Evolutionary conservation across 495 filamentous ascomycete species (phyloP).

Genomic region (Tuber borchii): DNA sequence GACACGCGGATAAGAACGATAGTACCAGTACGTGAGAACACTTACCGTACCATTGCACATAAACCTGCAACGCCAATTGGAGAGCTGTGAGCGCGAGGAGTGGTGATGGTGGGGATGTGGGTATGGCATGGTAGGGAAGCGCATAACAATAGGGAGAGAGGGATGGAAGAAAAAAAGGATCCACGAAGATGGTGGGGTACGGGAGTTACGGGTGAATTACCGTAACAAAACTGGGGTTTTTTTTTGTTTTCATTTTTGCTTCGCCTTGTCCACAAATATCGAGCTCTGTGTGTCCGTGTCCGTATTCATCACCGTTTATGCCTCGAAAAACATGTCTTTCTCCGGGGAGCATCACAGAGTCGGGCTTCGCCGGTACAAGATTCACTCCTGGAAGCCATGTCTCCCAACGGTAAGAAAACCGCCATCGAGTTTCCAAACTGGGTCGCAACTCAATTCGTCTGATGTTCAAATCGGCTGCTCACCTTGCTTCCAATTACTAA

Average conservation of each 20-base stretch:
- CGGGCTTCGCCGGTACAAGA: neutral
- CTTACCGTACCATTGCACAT: neutral
- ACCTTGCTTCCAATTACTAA: conserved; percentile 31
- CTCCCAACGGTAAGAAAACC: neutral
- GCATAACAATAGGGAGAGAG: neutral
- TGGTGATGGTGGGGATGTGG: neutral
- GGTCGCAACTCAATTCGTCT: conserved; percentile 25
- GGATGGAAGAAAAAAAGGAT: neutral
- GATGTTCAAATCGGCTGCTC: conserved; percentile 34
- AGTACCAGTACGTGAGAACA: neutral
- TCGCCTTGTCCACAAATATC: conserved; percentile 2
- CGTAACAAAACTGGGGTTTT: neutral
- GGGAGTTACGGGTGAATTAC: neutral
- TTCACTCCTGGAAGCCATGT: neutral
- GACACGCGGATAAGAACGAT: conserved; percentile 1
- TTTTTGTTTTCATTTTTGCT: neutral
- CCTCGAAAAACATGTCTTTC: conserved; percentile 1
- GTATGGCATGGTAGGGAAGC: neutral
- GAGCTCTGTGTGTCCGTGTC: neutral
- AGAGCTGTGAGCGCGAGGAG: neutral
- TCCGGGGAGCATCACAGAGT: neutral
- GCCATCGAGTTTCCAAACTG: conserved; percentile 33
- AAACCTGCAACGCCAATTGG: neutral
- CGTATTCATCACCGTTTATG: neutral
- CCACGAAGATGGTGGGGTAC: neutral